Percentiles rank a stretch among this genome's conserved stretches.
Evolutionary conservation across 352 stramenopile species (phyloP).

Genomic region (Phytophthora cajani): DNA sequence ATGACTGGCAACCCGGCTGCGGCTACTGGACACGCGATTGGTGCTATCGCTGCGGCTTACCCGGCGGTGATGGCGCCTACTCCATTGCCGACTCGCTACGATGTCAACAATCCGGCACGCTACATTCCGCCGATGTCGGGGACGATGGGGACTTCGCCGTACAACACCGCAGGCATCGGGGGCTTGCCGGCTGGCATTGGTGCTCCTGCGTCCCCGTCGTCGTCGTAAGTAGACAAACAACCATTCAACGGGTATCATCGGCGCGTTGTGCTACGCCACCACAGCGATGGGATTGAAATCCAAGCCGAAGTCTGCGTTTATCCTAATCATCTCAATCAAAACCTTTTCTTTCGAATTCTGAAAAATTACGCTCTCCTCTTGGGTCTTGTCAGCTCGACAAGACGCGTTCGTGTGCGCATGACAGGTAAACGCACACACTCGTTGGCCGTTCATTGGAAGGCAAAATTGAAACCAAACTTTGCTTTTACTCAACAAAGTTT

Average conservation of each 20-base stretch:
- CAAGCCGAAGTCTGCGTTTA: background rate
- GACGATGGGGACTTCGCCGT: too few species aligned
- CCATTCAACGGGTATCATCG: background rate
- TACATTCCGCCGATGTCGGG: background rate
- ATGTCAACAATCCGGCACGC: background rate
- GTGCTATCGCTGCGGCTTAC: slow-evolving; percentile 8
- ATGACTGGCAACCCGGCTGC: slow-evolving; percentile 12
- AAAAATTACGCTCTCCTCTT: background rate
- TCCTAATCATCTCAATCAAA: background rate
- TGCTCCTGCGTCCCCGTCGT: background rate
- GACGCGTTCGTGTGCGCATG: too few species aligned
- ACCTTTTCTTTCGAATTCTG: background rate
- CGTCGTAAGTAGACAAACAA: background rate
- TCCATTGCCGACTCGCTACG: background rate
- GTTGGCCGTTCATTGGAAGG: too few species aligned
- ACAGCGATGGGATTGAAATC: background rate
- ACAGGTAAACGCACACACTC: too few species aligned
- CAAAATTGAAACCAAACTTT: too few species aligned
- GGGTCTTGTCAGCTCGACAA: too few species aligned
- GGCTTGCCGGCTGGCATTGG: too few species aligned
- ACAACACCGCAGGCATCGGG: too few species aligned
- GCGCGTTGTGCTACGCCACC: background rate
- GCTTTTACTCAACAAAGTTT: too few species aligned
- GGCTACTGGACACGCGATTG: slow-evolving; percentile 15
- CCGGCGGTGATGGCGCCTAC: slow-evolving; percentile 3